A percentile compares a stretch with the other conserved stretches of the same genome.
These are phyloP conservation scores for Alloteropsis angusta DNA, from an alignment of 202 grass and related monocot genomes.

Conservation along the genomic window DNA sequence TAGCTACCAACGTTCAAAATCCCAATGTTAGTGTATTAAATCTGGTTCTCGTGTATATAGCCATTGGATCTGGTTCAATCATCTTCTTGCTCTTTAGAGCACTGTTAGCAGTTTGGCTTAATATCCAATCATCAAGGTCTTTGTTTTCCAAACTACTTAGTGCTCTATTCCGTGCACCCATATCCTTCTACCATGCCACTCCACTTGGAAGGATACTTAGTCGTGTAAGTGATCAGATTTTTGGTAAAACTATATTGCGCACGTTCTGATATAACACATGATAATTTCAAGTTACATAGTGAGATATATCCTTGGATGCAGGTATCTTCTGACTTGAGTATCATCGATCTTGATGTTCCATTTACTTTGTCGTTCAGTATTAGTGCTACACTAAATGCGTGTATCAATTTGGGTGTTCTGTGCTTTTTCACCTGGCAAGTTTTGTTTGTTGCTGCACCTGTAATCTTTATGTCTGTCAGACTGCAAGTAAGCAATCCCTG, in stretches of 20 bases:
- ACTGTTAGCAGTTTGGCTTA: constrained; percentile 33
- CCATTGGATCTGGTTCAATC: constrained; percentile 40
- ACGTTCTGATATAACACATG: not conserved
- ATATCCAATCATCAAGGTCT: constrained; percentile 68
- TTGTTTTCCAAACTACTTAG: constrained; percentile 64
- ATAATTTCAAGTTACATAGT: not conserved
- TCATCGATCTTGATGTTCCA: constrained; percentile 81
- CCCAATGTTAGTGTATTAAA: constrained; percentile 44
- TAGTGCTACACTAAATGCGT: constrained; percentile 53
- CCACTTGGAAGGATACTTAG: constrained; percentile 83
- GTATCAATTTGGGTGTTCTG: constrained; percentile 62
- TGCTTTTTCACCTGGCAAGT: constrained; percentile 76
- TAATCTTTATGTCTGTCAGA: constrained; percentile 50
- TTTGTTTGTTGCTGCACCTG: constrained; percentile 54
- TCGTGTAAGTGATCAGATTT: constrained; percentile 36
- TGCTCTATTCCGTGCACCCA: constrained; percentile 60
- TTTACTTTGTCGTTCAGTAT: constrained; percentile 47
- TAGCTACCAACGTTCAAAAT: constrained; percentile 72
- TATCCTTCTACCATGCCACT: constrained; percentile 78
- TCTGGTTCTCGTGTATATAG: constrained; percentile 64
- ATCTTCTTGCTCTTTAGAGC: constrained; percentile 58
- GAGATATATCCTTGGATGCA: constrained; percentile 18
- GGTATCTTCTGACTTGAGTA: constrained; percentile 77
- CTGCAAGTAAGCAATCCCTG: constrained; percentile 43
- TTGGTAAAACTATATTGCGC: not conserved